Evolutionary conservation across 371 early-diverging fungal genomes (phyloP), one percentile per base, ranked within the genome.

Genomic region (Haplosporangium sp.): DNA sequence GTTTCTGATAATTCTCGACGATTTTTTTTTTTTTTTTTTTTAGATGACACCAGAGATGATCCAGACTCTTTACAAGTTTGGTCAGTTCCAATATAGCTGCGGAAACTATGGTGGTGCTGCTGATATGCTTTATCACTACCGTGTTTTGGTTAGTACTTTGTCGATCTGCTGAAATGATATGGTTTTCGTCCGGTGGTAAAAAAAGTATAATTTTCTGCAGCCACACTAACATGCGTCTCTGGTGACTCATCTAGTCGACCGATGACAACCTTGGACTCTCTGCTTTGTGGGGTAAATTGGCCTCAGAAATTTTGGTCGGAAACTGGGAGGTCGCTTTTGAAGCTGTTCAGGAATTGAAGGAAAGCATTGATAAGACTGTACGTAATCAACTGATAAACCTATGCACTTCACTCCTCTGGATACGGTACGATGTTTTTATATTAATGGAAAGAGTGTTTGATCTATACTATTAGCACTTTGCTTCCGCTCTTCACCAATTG

Each of bases 211-310:
- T 27, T 27, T 27, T 27, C 27, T 27, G 27, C 27, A 27, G 27
- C 27, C 27, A 27, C 27, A 27, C 27, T 27, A 27, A 27, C 27
- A 0, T 27, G 1, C 27, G 27, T 27, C 27, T 27, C 27, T 27
- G 27, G 27, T 27, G 27, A 27, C 15, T 61, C 13, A 53, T 19
- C 52, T 82, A 91, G 94, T 95, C 96, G 15, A 94, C 94, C 27
- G 96, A 97, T 83, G 76, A 87, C 61, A 94, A 94, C 71, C 87
- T 88, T 45, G 92, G 92, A 74, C 85, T 94, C 58, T 92, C 91
- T 68, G 96, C 98, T 44, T 86, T 95, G 72, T 98, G 98, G 98
- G 98, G 98, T 67, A 98, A 97, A 85, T 90, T 98, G 72, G 96
- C 96, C 35, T 92, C 95, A n/a, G 98, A 98, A 73, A 98, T 98